These are phyloP conservation scores for Clitopilus hobsonii DNA, from an alignment of 768 basidiomycete genomes.

Conservation along the genomic window DNA sequence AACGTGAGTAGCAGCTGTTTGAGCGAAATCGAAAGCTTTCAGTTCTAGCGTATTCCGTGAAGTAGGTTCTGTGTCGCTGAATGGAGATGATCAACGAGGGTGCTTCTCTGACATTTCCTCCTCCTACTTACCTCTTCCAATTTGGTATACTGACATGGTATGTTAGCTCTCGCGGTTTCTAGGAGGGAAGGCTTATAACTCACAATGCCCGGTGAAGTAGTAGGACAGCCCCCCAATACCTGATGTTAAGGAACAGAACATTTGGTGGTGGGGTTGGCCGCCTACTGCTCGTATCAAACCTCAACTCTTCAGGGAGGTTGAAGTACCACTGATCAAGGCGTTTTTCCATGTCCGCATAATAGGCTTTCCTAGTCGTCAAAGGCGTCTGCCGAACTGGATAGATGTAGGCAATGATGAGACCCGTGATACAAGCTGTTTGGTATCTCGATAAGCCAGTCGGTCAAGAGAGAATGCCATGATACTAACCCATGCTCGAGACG, in stretches of 20 bases:
- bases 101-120: background rate
- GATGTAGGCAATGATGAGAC: conserved; percentile 59
- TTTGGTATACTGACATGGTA: conserved; percentile 55
- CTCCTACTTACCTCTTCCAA: conserved; percentile 52
- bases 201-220: conserved; percentile 78
- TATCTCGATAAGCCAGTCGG: conserved; percentile 1
- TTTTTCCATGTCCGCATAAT: conserved; percentile 55
- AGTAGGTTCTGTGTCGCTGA: conserved; percentile 35
- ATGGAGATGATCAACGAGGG: conserved; percentile 5
- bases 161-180: conserved; percentile 6
- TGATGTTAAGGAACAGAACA: conserved; percentile 63
- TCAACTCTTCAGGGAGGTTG: conserved; percentile 58
- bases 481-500: conserved; percentile 54
- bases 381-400: conserved; percentile 60
- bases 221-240: conserved; percentile 74
- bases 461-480: conserved; percentile 2
- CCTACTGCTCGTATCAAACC: conserved; percentile 53
- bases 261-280: conserved; percentile 56
- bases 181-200: conserved; percentile 24
- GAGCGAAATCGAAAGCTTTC: conserved; percentile 72
- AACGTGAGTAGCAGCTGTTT: conserved; percentile 68
- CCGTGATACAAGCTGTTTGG: conserved; percentile 56
- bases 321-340: conserved; percentile 73
- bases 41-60: conserved; percentile 47
- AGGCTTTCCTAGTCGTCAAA: conserved; percentile 40